These are phyloP conservation scores for Exophiala sideris DNA, from an alignment of 2,329 filamentous ascomycete genomes.

Conservation along the genomic window DNA sequence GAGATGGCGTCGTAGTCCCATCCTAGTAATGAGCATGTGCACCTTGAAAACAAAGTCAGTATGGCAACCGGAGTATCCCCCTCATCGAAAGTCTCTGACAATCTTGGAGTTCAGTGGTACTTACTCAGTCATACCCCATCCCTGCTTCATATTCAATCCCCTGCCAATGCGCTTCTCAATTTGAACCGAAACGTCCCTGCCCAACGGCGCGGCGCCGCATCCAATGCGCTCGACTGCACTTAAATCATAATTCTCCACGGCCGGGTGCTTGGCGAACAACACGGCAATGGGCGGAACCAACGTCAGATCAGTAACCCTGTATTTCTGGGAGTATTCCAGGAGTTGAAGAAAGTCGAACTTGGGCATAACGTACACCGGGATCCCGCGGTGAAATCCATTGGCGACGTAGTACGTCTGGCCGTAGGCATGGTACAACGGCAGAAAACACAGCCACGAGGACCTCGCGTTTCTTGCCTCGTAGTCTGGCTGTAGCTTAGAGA, in stretches of 20 bases:
- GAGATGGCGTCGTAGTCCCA: slow-evolving; percentile 57
- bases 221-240: slow-evolving; percentile 59
- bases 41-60: slow-evolving; percentile 27
- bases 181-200: slow-evolving; percentile 55
- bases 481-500: slow-evolving; percentile 44
- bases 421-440: slow-evolving; percentile 74
- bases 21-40: slow-evolving; percentile 65
- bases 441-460: slow-evolving; percentile 59
- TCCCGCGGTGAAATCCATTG: slow-evolving; percentile 52
- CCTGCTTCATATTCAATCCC: slow-evolving; percentile 60
- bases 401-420: slow-evolving; percentile 69
- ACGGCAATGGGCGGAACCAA: slow-evolving; percentile 75
- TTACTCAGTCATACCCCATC: slow-evolving; percentile 83
- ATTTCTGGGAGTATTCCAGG: slow-evolving; percentile 65
- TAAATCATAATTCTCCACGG: slow-evolving; percentile 64
- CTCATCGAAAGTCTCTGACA: no score
- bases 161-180: slow-evolving; percentile 56
- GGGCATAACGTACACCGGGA: slow-evolving; percentile 74
- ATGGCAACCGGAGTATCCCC: no score
- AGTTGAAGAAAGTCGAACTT: slow-evolving; percentile 72
- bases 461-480: slow-evolving; percentile 44
- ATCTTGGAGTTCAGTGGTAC: no score
- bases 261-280: slow-evolving; percentile 67
- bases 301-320: slow-evolving; percentile 63
- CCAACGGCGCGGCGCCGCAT: slow-evolving; percentile 68